Evolutionary conservation across 2,329 filamentous ascomycete genomes (phyloP), one percentile per base, ranked within the genome.

Genomic region (Amauroascus niger): DNA sequence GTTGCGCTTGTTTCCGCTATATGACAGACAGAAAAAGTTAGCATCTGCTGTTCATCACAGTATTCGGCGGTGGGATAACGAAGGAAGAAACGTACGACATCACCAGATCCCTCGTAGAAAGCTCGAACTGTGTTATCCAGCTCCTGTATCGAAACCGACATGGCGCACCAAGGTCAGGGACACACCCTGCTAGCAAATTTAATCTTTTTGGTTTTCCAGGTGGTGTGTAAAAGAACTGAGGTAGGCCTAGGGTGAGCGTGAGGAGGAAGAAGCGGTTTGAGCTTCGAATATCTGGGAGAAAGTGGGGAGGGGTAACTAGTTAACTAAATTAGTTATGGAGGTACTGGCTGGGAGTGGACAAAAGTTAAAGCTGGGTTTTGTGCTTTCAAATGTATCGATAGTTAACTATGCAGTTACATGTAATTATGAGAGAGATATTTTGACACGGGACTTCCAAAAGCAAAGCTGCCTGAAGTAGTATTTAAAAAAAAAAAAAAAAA

Each of bases 31-130:
- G 61, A 61, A 63, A 48, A 52, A 58, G 70, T 76, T 63, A 75
- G 71, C 62, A 65, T 57, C 44, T 49, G 50, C 30, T 22, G 14
- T 18, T 53, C 28, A 32, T 35, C 11, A 39, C 28, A 45, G n/a
- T 18, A 2, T 18, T 14, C 2, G n/a, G 18, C 2, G 13, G 13
- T 7, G 58, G 62, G 57, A 13, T 6, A 7, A 35, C n/a, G 7
- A 28, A n/a, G 26, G 28, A 53, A 55, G 44, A 33, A 54, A 74
- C 84, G 65, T 78, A 95, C 89, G 78, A 89, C 81, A 58, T 96
- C 88, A 65, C 93, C 93, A 72, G 91, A 87, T 70, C 90, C 90
- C 76, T 97, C 91, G 69, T 95, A 98, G 75, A 98, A 97, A 76
- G 88, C 83, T 71, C 87, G 90, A 79, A 97, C 91, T 62, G 89